These are phyloP conservation scores for Populus davidiana DNA, from an alignment of 345 rosid species.

Conservation along the genomic window DNA sequence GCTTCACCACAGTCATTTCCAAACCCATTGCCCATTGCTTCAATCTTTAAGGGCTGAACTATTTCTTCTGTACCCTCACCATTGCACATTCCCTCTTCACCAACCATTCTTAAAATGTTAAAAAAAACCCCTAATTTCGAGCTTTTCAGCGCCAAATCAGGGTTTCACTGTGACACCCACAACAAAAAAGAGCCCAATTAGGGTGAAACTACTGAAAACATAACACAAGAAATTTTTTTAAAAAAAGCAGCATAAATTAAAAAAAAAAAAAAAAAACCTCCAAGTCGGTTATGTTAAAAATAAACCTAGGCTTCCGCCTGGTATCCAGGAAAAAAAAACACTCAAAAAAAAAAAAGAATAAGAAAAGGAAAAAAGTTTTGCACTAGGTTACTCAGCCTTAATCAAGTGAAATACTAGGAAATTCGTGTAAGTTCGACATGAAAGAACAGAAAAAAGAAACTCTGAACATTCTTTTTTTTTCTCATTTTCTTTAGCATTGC, in stretches of 20 bases:
- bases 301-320: not conserved
- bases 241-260: not conserved
- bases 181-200: slow-evolving; percentile 8
- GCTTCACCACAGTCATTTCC: slow-evolving; percentile 37
- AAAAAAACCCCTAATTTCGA: slow-evolving; percentile 15
- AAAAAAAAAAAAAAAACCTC: not conserved
- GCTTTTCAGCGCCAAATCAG: slow-evolving; percentile 30
- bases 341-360: not conserved
- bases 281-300: not conserved
- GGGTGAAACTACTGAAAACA: slow-evolving; percentile 11
- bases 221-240: not conserved
- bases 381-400: slow-evolving; percentile 6
- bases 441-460: not conserved
- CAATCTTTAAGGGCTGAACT: slow-evolving; percentile 31
- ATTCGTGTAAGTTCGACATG: not conserved
- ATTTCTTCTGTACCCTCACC: slow-evolving; percentile 34
- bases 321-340: slow-evolving; percentile 2
- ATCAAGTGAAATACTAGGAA: slow-evolving; percentile 13
- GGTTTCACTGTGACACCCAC: slow-evolving; percentile 29
- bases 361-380: not conserved
- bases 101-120: slow-evolving; percentile 30
- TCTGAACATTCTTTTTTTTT: not conserved
- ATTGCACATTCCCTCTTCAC: slow-evolving; percentile 45
- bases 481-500: not conserved
- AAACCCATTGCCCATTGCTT: slow-evolving; percentile 35